Base-by-base conservation (phyloP, 1,284 basidiomycete species). In the Rugiboletus extremiorientalis region DNA sequence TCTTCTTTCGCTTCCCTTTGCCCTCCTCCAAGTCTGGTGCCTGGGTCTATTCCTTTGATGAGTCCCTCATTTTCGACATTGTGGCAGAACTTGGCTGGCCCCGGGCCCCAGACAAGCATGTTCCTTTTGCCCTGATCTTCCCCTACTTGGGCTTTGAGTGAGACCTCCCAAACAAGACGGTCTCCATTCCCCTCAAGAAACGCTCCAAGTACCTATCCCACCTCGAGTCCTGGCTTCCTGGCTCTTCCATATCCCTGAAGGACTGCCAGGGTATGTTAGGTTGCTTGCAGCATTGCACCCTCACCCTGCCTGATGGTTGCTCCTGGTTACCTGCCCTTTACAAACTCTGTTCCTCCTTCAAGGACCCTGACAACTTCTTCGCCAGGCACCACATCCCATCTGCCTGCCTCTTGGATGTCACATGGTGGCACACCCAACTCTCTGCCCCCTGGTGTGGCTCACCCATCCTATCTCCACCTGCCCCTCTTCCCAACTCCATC, bases 61-160 rank as follows among this genome's bases (percentile, higher is more conserved):
- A 52, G 14, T 48, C n/a, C 3, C 23, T 56, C 1, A 44, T 54
- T 6, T 48, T 58, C 15, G 23, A 5, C 22, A 40, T 51, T 1
- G 43, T 53, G 2, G 14, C 33, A 0, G n/a, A 56, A 16, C 50
- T 66, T 0, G 52, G 65, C 1, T 60, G 61, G 37, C 66, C 65
- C 0, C 65, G 63, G 60, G 30, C 53, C 5, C 7, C 50, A 23
- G 1, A 20, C 33, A 20, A 69, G 62, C 53, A 43, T 2, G 18
- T 43, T 6, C 41, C 42, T 0, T 43, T 43, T 7, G 23, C 41
- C 5, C 12, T 12, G 1, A 14, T 10, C 1, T 60, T 65, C 5
- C 52, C 37, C 0, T 69, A 68, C 49, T 31, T 70, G 0, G 62
- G 68, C 1, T 67, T 69, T 28, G 1, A 20, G 1, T 70, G 65